phyloP scores from a whole-genome alignment of 2,329 filamentous ascomycete genomes.

The Colletotrichum chlorophyti region DNA sequence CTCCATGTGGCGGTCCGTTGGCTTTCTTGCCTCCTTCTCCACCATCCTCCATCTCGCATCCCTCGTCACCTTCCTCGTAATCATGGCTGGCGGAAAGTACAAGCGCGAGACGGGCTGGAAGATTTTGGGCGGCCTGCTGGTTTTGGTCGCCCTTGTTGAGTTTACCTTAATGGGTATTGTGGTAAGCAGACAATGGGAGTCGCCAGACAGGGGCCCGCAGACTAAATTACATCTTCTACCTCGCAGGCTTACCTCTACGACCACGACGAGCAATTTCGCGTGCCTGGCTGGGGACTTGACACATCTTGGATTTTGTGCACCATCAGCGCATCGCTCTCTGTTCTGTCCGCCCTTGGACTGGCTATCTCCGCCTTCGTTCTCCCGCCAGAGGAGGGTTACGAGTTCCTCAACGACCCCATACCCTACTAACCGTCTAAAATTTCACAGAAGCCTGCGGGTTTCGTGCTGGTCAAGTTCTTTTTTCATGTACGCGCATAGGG shows the following conservation, averaged over 20 bases:
- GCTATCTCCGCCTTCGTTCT: conserved; percentile 72
- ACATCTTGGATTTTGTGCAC: conserved; percentile 78
- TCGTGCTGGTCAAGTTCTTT: too few species aligned
- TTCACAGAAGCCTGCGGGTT: too few species aligned
- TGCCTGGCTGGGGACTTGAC: conserved; percentile 81
- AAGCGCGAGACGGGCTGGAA: conserved; percentile 86
- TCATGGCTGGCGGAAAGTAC: conserved; percentile 79
- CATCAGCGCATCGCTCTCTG: conserved; percentile 59
- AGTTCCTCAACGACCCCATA: conserved; percentile 62
- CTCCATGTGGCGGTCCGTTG: conserved; percentile 87
- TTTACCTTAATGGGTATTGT: conserved; percentile 82
- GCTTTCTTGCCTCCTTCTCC: conserved; percentile 86
- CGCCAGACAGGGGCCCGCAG: conserved; percentile 4
- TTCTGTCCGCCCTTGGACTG: conserved; percentile 64
- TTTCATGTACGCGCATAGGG: conserved; percentile 8
- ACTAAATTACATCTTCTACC: not conserved
- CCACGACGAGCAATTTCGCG: conserved; percentile 81
- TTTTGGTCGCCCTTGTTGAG: conserved; percentile 71
- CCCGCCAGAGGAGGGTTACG: conserved; percentile 85
- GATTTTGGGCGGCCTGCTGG: conserved; percentile 70
- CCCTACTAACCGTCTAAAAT: conserved; percentile 1
- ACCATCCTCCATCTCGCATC: conserved; percentile 83
- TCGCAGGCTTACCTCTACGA: conserved; percentile 81
- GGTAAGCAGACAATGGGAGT: conserved; percentile 58
- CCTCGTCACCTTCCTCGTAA: conserved; percentile 79